These are phyloP conservation scores for Simplicillium sp. DNA, from an alignment of 2,329 filamentous ascomycete species.

Conservation along the genomic window DNA sequence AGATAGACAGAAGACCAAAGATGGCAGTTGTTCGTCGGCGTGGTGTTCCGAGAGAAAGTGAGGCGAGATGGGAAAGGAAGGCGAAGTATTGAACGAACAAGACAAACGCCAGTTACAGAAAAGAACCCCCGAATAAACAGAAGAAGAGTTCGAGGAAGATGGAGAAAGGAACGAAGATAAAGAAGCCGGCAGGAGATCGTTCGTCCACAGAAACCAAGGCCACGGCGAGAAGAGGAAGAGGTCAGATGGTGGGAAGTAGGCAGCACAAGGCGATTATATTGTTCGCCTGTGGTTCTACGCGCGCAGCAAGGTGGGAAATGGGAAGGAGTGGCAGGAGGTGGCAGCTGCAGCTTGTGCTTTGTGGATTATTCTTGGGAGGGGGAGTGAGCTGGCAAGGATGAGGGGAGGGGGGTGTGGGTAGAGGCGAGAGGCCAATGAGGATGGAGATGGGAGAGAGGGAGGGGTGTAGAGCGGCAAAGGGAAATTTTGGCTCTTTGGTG, in stretches of 20 bases:
- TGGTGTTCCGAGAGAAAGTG: not conserved
- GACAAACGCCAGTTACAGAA: not conserved
- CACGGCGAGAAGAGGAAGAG: slow-evolving; percentile 3
- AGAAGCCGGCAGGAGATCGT: not conserved
- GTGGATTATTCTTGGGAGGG: too few species aligned
- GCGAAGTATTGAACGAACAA: not conserved
- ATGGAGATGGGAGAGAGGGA: slow-evolving; percentile 6
- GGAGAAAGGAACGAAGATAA: not conserved
- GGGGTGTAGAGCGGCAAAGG: not conserved
- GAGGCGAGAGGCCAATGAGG: too few species aligned
- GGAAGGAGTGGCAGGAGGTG: too few species aligned
- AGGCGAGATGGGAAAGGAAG: not conserved
- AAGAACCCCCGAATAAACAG: not conserved
- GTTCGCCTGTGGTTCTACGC: slow-evolving; percentile 1
- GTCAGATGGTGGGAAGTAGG: slow-evolving; percentile 9
- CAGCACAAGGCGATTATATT: slow-evolving; percentile 37
- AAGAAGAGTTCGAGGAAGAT: slow-evolving; percentile 1
- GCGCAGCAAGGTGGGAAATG: too few species aligned
- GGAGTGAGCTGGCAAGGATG: too few species aligned
- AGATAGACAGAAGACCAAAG: too few species aligned
- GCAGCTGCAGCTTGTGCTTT: too few species aligned
- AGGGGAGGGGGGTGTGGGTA: too few species aligned
- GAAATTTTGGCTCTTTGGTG: too few species aligned
- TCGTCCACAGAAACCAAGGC: not conserved
- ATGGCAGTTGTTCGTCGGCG: too few species aligned